Evolutionary conservation across 345 rosid genomes (phyloP).

Genomic region (Conringia planisiliqua): DNA sequence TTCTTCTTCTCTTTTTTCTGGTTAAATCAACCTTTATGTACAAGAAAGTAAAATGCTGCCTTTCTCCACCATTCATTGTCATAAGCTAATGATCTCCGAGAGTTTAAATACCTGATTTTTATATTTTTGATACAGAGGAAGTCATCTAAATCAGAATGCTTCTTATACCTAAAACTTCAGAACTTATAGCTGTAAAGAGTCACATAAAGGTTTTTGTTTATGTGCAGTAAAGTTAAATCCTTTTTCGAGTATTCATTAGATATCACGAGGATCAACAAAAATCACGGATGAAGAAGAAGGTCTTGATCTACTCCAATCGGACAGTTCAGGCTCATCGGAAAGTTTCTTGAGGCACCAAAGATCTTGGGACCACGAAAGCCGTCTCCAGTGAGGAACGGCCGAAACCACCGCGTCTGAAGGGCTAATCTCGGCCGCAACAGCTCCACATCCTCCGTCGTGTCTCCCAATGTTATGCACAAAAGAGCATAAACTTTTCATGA

Average conservation of each 20-base stretch:
- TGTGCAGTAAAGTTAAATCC: not conserved
- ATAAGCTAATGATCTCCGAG: not conserved
- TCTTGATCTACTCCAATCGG: constrained; percentile 44
- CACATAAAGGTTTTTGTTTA: not conserved
- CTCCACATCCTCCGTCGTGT: constrained; percentile 65
- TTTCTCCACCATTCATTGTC: not conserved
- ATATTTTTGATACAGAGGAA: not conserved
- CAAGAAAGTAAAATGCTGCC: not conserved
- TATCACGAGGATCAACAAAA: constrained; percentile 78
- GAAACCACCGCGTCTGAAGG: constrained; percentile 48
- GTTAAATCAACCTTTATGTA: not conserved
- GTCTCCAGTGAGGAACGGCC: constrained; percentile 71
- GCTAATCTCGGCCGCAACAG: constrained; percentile 57
- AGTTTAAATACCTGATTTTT: not conserved
- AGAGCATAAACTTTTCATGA: constrained; percentile 54
- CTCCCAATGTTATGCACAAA: constrained; percentile 65
- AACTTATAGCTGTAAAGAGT: not conserved
- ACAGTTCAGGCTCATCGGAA: constrained; percentile 8
- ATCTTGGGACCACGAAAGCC: constrained; percentile 60
- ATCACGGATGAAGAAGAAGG: constrained; percentile 37
- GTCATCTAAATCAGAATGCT: not conserved
- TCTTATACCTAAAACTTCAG: not conserved
- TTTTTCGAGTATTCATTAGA: constrained; percentile 19
- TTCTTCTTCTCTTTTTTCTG: not conserved
- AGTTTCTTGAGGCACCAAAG: constrained; percentile 71